These are phyloP conservation scores for Fusarium begoniae DNA, from an alignment of 2,329 filamentous ascomycete species.

Conservation along the genomic window DNA sequence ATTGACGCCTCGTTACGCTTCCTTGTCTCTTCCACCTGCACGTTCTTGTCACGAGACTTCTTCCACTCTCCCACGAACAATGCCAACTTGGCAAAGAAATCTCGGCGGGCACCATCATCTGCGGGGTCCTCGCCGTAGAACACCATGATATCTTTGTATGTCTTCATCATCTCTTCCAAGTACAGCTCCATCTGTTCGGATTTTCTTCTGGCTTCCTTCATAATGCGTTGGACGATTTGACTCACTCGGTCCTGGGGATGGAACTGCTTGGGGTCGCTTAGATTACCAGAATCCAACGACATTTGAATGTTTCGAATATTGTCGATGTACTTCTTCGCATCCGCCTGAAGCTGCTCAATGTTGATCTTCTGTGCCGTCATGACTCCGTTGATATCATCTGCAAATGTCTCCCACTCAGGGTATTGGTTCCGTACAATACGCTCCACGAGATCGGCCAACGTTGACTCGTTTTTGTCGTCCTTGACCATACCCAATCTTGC, in stretches of 20 bases:
- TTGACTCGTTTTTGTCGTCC: conserved; percentile 98
- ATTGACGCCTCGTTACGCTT: conserved; percentile 90
- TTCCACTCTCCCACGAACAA: conserved; percentile 94
- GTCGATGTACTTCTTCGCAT: conserved; percentile 92
- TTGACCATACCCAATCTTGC: conserved; percentile 96
- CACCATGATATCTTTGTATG: conserved; percentile 93
- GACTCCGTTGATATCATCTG: conserved; percentile 84
- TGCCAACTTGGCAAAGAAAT: conserved; percentile 95
- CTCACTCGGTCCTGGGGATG: conserved; percentile 96
- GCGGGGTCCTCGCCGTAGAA: conserved; percentile 95
- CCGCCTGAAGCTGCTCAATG: conserved; percentile 86
- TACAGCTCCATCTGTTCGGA: conserved; percentile 96
- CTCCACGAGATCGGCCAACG: conserved; percentile 94
- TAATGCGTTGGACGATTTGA: conserved; percentile 87
- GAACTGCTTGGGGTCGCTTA: conserved; percentile 97
- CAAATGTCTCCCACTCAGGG: conserved; percentile 91
- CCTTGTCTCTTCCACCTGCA: conserved; percentile 80
- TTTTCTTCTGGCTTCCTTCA: conserved; percentile 97
- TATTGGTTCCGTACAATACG: conserved; percentile 97
- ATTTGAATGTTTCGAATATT: conserved; percentile 94
- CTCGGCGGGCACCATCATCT: conserved; percentile 91
- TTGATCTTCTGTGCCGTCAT: conserved; percentile 88
- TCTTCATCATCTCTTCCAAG: conserved; percentile 89
- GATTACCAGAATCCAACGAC: conserved; percentile 90
- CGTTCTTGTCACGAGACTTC: conserved; percentile 94